These are phyloP conservation scores for Apophysomyces variabilis DNA, from an alignment of 371 early-diverging fungal species.

Conservation along the genomic window DNA sequence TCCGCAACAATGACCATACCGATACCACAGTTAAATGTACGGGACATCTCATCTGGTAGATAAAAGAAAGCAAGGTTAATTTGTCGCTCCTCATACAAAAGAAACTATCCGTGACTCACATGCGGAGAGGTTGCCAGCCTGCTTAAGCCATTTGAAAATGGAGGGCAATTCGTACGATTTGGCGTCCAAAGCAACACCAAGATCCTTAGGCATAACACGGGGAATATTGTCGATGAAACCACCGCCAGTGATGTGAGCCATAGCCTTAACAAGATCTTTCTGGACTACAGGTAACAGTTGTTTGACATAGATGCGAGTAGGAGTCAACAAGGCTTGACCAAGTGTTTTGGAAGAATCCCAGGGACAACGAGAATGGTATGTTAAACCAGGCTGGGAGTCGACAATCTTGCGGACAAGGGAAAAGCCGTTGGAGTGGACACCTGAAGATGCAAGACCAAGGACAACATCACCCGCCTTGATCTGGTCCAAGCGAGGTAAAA, in stretches of 20 bases:
- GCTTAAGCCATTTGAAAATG: constrained; percentile 95
- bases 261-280: constrained; percentile 83
- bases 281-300: constrained; percentile 84
- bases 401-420: constrained; percentile 95
- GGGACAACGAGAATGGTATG: constrained; percentile 83
- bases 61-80: background rate
- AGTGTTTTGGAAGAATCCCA: constrained; percentile 72
- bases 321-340: constrained; percentile 87
- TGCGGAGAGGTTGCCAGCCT: constrained; percentile 81
- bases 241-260: constrained; percentile 98
- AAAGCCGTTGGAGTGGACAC: constrained; percentile 97
- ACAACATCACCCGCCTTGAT: constrained; percentile 86
- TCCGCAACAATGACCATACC: constrained; percentile 96
- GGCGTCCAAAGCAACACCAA: constrained; percentile 83
- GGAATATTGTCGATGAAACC: constrained; percentile 98
- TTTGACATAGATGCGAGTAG: constrained; percentile 95
- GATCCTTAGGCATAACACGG: constrained; percentile 85
- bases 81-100: background rate
- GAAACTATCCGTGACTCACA: constrained; percentile 23
- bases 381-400: constrained; percentile 68
- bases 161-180: constrained; percentile 79
- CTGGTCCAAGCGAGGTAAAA: constrained; percentile 83
- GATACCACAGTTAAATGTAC: constrained; percentile 98
- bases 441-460: constrained; percentile 91
- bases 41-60: constrained; percentile 80